phyloP scores from a whole-genome alignment of 129 eudicot species.

The Sambucus nigra region DNA sequence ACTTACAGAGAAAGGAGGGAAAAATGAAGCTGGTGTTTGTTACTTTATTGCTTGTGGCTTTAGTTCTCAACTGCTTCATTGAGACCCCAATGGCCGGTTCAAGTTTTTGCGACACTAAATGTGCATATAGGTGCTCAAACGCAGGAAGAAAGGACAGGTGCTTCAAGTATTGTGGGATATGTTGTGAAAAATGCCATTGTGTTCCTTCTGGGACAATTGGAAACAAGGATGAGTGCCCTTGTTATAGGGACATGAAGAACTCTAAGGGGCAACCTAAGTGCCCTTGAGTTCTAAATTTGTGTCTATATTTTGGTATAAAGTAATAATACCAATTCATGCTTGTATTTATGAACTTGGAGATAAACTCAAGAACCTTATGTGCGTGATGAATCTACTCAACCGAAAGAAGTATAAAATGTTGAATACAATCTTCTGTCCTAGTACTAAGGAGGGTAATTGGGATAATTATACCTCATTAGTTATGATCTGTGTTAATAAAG shows the following conservation, averaged over 20 bases:
- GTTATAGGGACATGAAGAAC: slow-evolving; percentile 53
- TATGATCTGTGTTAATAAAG: too few species aligned
- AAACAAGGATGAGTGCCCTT: slow-evolving; percentile 57
- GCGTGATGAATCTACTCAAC: too few species aligned
- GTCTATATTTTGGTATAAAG: too few species aligned
- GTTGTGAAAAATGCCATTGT: slow-evolving; percentile 30
- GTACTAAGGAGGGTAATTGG: too few species aligned
- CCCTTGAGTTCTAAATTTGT: too few species aligned
- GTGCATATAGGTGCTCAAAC: slow-evolving; percentile 37
- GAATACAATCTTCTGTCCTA: too few species aligned
- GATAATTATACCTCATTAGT: too few species aligned
- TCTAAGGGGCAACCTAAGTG: slow-evolving; percentile 66
- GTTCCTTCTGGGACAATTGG: slow-evolving; percentile 66
- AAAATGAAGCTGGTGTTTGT: not conserved
- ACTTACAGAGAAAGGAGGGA: not conserved
- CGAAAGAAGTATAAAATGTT: too few species aligned
- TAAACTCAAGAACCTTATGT: too few species aligned
- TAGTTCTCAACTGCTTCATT: not conserved
- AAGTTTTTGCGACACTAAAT: slow-evolving; percentile 34
- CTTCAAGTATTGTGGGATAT: slow-evolving; percentile 39
- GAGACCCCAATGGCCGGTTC: not conserved
- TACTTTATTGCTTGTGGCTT: not conserved
- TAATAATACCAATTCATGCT: too few species aligned
- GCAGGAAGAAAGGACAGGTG: slow-evolving; percentile 33
- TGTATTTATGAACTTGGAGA: too few species aligned